phyloP scores from a whole-genome alignment of 164 flowering plant species.

The Magnolia changhungtana region DNA sequence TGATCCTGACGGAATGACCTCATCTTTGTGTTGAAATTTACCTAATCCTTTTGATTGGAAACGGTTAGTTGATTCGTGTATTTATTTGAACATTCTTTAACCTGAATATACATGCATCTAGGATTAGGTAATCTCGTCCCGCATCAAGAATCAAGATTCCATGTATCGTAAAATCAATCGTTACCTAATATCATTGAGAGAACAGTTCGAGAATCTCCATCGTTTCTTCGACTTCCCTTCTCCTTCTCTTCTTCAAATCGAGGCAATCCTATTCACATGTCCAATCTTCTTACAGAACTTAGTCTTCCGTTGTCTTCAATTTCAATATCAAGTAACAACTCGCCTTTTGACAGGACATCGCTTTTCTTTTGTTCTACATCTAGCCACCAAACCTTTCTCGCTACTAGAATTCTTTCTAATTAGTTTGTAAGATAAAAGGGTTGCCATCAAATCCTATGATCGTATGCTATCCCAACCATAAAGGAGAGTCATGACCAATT shows the following conservation, averaged over 20 bases:
- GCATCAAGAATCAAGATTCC: neutral
- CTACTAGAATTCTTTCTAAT: neutral
- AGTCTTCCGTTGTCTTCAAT: neutral
- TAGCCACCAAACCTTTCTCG: neutral
- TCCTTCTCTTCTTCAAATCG: neutral
- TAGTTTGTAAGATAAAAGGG: neutral
- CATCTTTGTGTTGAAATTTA: no score
- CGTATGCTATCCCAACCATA: neutral
- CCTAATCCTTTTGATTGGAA: no score
- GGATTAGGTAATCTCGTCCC: no score
- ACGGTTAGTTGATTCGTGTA: no score
- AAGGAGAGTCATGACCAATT: neutral
- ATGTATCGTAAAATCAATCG: neutral
- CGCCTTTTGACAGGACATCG: neutral
- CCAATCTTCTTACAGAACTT: neutral
- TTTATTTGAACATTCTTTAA: no score
- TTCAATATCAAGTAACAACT: neutral
- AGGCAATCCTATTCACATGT: neutral
- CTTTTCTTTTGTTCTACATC: neutral
- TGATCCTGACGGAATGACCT: no score
- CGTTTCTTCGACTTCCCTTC: no score
- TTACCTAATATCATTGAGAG: neutral
- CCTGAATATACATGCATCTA: no score
- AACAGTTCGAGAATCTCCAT: neutral
- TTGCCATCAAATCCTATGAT: neutral